These are phyloP conservation scores for Tillandsia leiboldiana DNA, from an alignment of 176 grass and related monocot species.

Conservation along the genomic window DNA sequence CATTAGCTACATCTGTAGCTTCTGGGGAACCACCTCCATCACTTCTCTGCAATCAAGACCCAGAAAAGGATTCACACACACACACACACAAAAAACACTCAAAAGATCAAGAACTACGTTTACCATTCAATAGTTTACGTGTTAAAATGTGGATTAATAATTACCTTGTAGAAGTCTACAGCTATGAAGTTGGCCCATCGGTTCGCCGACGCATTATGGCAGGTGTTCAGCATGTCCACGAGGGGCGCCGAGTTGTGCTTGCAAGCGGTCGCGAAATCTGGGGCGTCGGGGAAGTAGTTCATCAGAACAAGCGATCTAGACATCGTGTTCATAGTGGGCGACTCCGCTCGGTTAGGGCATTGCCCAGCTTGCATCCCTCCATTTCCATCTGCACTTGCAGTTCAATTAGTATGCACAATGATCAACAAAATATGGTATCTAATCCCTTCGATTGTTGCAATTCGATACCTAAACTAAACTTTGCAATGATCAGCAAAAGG, in stretches of 20 bases:
- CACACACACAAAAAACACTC: too few relatives aligned
- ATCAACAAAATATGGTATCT: not conserved
- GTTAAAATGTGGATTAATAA: not conserved
- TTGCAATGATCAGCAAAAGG: not conserved
- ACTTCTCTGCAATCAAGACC: constrained; percentile 44
- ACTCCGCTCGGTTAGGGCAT: constrained; percentile 66
- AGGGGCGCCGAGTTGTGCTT: constrained; percentile 66
- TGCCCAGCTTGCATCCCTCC: constrained; percentile 51
- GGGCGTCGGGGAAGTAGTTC: constrained; percentile 66
- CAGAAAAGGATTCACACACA: not conserved
- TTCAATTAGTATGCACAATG: not conserved
- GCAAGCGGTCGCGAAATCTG: constrained; percentile 42
- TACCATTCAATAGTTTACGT: not conserved
- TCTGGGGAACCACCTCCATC: constrained; percentile 53
- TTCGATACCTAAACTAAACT: too few relatives aligned
- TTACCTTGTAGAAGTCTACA: constrained; percentile 82
- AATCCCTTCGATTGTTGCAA: not conserved
- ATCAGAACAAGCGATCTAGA: constrained; percentile 86
- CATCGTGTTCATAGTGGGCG: constrained; percentile 52
- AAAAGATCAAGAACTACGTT: not conserved
- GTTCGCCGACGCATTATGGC: constrained; percentile 38
- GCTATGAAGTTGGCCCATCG: constrained; percentile 85
- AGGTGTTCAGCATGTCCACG: constrained; percentile 38
- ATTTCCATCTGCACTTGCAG: constrained; percentile 42
- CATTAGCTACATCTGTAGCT: constrained; percentile 61